Evolutionary conservation across 306 rosid species (phyloP).

Genomic region (Rosa rugosa): DNA sequence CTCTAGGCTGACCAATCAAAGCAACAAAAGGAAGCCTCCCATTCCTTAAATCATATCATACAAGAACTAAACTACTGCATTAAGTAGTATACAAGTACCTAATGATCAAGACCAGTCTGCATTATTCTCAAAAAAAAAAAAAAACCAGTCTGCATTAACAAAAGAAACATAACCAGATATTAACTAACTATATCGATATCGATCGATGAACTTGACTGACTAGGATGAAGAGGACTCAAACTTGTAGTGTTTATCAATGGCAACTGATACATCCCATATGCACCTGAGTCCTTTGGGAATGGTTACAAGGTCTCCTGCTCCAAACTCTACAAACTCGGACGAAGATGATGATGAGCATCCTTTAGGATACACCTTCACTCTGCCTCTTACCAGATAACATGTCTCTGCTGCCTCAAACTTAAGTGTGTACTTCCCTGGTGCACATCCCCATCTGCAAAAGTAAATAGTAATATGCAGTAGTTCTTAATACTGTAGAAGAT

Average conservation of each 20-base stretch:
- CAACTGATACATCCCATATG: constrained; percentile 85
- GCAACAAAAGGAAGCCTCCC: neutral
- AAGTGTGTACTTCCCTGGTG: constrained; percentile 81
- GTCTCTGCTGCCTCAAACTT: constrained; percentile 85
- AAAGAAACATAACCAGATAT: neutral
- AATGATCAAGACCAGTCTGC: neutral
- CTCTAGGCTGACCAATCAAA: constrained; percentile 18
- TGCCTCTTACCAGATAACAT: constrained; percentile 74
- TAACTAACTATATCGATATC: neutral
- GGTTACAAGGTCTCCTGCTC: constrained; percentile 86
- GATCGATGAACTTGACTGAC: neutral
- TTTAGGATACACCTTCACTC: constrained; percentile 76
- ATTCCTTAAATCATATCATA: neutral
- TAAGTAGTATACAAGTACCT: neutral
- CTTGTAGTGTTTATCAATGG: constrained; percentile 80
- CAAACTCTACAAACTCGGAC: constrained; percentile 60
- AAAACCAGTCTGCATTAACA: too few relatives aligned
- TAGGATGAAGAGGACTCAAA: constrained; percentile 54
- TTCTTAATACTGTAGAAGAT: neutral
- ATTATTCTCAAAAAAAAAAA: too few relatives aligned
- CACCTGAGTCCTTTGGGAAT: constrained; percentile 85
- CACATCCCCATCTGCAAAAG: constrained; percentile 79
- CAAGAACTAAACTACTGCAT: neutral
- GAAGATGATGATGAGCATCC: constrained; percentile 45
- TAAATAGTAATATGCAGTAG: neutral